phyloP scores from a whole-genome alignment of 1,284 basidiomycete genomes.

The Ganoderma sinense region DNA sequence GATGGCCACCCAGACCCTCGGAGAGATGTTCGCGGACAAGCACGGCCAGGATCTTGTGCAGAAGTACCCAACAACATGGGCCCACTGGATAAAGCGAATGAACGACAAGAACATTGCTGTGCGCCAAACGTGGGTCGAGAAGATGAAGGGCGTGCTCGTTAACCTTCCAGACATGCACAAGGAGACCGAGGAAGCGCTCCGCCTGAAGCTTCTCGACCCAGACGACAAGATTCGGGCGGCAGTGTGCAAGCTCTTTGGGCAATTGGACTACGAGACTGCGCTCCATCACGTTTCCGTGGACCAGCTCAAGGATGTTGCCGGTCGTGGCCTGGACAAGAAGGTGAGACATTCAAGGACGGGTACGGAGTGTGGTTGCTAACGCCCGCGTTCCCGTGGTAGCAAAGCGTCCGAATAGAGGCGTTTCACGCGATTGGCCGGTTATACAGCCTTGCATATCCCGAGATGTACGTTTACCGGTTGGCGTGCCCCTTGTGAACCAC shows the following conservation, averaged over 20 bases:
- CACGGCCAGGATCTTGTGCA: constrained; percentile 76
- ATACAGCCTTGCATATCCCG: constrained; percentile 85
- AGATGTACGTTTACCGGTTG: constrained; percentile 72
- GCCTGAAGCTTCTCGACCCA: constrained; percentile 81
- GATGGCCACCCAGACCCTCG: constrained; percentile 86
- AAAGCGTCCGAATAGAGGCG: constrained; percentile 84
- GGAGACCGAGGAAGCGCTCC: constrained; percentile 76
- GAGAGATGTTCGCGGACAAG: constrained; percentile 89
- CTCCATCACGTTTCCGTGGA: constrained; percentile 80
- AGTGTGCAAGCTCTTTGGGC: constrained; percentile 82
- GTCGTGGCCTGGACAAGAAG: constrained; percentile 88
- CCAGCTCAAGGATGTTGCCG: constrained; percentile 73
- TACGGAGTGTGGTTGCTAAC: neutral
- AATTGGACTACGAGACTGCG: constrained; percentile 91
- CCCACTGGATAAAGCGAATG: constrained; percentile 81
- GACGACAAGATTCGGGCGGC: constrained; percentile 93
- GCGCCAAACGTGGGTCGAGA: constrained; percentile 83
- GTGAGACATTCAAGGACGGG: constrained; percentile 45
- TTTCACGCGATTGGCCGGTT: constrained; percentile 81
- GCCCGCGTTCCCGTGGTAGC: constrained; percentile 46
- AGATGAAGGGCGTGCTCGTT: constrained; percentile 66
- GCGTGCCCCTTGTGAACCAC: neutral
- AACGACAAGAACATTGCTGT: constrained; percentile 82
- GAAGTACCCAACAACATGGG: constrained; percentile 89
- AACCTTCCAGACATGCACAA: constrained; percentile 75